A percentile compares a stretch with the other conserved stretches of the same genome.
These are phyloP conservation scores for Phytophthora agathidicida DNA, from an alignment of 352 stramenopile genomes.

Conservation along the genomic window DNA sequence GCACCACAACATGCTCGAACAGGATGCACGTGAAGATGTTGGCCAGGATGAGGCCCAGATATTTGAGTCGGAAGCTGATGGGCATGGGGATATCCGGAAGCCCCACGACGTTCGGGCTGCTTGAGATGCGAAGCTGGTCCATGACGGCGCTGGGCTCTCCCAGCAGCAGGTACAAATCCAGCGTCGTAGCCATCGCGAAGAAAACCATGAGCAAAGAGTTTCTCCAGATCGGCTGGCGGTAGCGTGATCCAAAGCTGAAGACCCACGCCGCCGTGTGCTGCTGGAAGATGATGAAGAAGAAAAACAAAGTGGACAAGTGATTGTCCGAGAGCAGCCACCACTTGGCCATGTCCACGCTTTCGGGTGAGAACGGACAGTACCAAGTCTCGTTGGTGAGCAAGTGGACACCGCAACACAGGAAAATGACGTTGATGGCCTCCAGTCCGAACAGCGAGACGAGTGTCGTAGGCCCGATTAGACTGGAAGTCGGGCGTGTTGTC, in stretches of 20 bases:
- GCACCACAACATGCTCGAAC: constrained; percentile 45
- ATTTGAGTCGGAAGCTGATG: constrained; percentile 42
- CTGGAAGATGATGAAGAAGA: constrained; percentile 42
- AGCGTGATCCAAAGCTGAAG: constrained; percentile 52
- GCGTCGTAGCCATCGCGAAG: constrained; percentile 25
- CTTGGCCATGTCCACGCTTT: constrained; percentile 45
- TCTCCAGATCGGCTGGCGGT: constrained; percentile 48
- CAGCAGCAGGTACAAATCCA: constrained; percentile 52
- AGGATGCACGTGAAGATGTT: constrained; percentile 37
- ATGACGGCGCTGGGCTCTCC: constrained; percentile 42
- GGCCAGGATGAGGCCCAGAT: constrained; percentile 32
- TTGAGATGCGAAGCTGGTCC: constrained; percentile 57
- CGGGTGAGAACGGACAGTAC: constrained; percentile 51
- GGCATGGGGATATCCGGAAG: constrained; percentile 54
- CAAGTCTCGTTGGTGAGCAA: constrained; percentile 37
- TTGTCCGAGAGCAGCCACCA: constrained; percentile 60
- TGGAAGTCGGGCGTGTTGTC: constrained; percentile 43
- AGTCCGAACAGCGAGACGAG: constrained; percentile 51
- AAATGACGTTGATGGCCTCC: constrained; percentile 60
- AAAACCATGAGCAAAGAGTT: constrained; percentile 47
- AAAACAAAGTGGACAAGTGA: constrained; percentile 38
- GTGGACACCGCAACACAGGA: constrained; percentile 36
- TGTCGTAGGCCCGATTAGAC: constrained; percentile 60
- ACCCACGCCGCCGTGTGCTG: constrained; percentile 34
- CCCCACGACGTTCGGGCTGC: constrained; percentile 53